phyloP scores from a whole-genome alignment of 371 early-diverging fungal species.

The Thermomucor indicae-seudaticae region DNA sequence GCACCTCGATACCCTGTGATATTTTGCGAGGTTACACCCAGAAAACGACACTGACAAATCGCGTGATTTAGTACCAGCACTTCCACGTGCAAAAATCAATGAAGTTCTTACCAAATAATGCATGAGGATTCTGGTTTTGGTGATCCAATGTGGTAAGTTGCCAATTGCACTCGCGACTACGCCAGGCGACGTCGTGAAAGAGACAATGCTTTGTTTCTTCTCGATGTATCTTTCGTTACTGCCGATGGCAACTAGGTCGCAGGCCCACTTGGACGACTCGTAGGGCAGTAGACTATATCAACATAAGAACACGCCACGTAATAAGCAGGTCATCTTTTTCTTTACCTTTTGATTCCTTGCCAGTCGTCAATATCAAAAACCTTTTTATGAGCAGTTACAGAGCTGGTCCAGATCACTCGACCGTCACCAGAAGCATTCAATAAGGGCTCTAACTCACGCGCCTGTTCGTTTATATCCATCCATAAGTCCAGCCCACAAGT shows the following conservation, averaged over 20 bases:
- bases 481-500: neutral
- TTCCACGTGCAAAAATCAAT: neutral
- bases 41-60: constrained; percentile 27
- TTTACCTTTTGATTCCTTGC: constrained; percentile 64
- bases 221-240: constrained; percentile 45
- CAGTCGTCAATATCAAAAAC: constrained; percentile 60
- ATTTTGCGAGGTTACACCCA: constrained; percentile 57
- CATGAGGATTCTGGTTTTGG: constrained; percentile 25
- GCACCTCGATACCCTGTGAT: constrained; percentile 56
- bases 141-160: constrained; percentile 44
- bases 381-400: constrained; percentile 53
- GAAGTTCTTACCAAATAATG: constrained; percentile 41
- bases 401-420: constrained; percentile 86
- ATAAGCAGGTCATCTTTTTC: neutral
- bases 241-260: constrained; percentile 56
- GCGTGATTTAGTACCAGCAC: neutral
- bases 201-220: constrained; percentile 21
- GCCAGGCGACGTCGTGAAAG: constrained; percentile 68
- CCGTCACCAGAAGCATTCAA: constrained; percentile 45
- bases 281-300: constrained; percentile 51
- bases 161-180: constrained; percentile 67
- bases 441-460: constrained; percentile 52
- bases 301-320: neutral
- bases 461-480: no score
- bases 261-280: constrained; percentile 77